Evolutionary conservation across 805 yeast species (phyloP).

Genomic region (Kuraishia piskuri): DNA sequence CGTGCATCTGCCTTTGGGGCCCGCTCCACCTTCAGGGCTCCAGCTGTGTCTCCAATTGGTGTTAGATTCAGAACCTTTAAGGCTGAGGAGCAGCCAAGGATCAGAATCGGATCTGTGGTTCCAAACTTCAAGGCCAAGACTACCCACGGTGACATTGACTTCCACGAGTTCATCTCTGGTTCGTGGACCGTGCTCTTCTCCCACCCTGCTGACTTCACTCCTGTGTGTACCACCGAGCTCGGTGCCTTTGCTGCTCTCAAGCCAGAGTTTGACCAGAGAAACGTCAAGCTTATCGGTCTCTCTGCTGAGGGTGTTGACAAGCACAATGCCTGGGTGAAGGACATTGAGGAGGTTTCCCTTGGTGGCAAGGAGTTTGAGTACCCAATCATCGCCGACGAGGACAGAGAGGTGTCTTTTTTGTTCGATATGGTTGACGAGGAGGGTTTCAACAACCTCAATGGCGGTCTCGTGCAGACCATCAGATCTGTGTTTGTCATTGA

Average conservation of each 20-base stretch:
- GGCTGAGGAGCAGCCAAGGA: constrained; percentile 48
- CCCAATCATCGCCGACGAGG: constrained; percentile 87
- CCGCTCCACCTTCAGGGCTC: constrained; percentile 2
- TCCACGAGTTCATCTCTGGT: constrained; percentile 81
- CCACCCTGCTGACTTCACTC: constrained; percentile 95
- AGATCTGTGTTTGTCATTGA: constrained; percentile 90
- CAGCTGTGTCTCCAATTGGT: constrained; percentile 10
- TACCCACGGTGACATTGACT: constrained; percentile 74
- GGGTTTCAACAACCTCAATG: constrained; percentile 64
- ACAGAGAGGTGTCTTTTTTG: constrained; percentile 74
- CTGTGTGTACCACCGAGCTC: constrained; percentile 93
- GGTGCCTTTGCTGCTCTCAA: constrained; percentile 89
- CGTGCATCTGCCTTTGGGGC: constrained; percentile 3
- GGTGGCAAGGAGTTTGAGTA: constrained; percentile 64
- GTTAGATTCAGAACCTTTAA: constrained; percentile 34
- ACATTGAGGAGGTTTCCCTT: constrained; percentile 75
- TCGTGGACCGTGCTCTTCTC: constrained; percentile 86
- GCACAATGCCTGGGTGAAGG: constrained; percentile 84
- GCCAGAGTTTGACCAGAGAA: constrained; percentile 81
- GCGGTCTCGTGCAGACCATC: constrained; percentile 77
- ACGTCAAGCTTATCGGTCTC: constrained; percentile 81
- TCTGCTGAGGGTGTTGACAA: constrained; percentile 77
- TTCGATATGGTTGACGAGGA: constrained; percentile 87
- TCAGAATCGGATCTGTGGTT: constrained; percentile 76
- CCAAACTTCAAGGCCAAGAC: constrained; percentile 84